These are phyloP conservation scores for Ceratocystis destructans DNA, from an alignment of 2,329 filamentous ascomycete species.

Conservation along the genomic window DNA sequence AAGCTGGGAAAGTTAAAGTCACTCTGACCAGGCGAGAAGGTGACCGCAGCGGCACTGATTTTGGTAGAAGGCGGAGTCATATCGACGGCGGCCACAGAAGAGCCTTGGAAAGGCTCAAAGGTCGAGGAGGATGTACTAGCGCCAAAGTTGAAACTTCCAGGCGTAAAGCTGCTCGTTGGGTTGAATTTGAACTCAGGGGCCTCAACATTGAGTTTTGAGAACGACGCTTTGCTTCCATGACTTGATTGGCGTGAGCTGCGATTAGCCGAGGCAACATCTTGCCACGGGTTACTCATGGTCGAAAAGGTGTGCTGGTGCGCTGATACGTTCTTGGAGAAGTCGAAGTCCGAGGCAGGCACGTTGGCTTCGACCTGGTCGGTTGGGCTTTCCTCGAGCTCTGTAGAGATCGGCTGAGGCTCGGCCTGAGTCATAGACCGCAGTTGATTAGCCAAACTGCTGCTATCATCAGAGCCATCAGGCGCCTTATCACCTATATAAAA, in stretches of 20 bases:
- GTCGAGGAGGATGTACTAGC: slow-evolving; percentile 25
- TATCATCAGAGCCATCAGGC: slow-evolving; percentile 29
- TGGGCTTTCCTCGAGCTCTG: slow-evolving; percentile 58
- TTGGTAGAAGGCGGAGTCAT: slow-evolving; percentile 30
- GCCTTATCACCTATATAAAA: slow-evolving; percentile 44
- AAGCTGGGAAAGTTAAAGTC: slow-evolving; percentile 63
- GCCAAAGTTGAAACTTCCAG: slow-evolving; percentile 33
- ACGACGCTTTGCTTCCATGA: slow-evolving; percentile 55
- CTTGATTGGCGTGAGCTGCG: slow-evolving; percentile 31
- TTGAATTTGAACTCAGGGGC: slow-evolving; percentile 81
- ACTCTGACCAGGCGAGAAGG: slow-evolving; percentile 54
- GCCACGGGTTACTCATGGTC: slow-evolving; percentile 47
- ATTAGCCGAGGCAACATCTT: slow-evolving; percentile 34
- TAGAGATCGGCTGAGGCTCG: slow-evolving; percentile 31
- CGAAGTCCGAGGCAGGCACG: slow-evolving; percentile 42
- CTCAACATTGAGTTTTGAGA: slow-evolving; percentile 74
- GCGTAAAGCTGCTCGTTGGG: slow-evolving; percentile 38
- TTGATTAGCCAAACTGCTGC: slow-evolving; percentile 27
- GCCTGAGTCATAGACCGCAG: slow-evolving; percentile 31
- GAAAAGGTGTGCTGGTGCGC: slow-evolving; percentile 44
- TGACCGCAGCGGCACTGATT: slow-evolving; percentile 56
- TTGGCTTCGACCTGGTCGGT: slow-evolving; percentile 45
- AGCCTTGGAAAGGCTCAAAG: slow-evolving; percentile 39
- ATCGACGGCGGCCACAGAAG: slow-evolving; percentile 26
- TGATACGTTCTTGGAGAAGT: slow-evolving; percentile 32